Percentiles rank a stretch among this genome's conserved stretches.
These are phyloP conservation scores for Rosellinia necatrix DNA, from an alignment of 2,329 filamentous ascomycete genomes.

Conservation along the genomic window DNA sequence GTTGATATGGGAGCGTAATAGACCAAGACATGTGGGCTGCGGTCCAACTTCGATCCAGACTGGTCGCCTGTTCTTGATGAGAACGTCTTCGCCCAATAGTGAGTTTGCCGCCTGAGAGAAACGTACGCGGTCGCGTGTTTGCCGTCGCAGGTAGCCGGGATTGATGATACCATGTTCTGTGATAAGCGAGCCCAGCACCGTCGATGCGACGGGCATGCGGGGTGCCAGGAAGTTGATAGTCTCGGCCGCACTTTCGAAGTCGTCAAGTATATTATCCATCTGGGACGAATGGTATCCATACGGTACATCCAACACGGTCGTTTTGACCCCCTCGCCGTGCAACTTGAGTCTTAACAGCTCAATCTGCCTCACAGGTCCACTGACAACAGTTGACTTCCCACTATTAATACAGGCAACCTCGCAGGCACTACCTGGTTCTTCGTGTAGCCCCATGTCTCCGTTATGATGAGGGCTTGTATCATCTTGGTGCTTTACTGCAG, in stretches of 20 bases:
- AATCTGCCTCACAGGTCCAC: conserved; percentile 8
- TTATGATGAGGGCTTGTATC: too few species aligned
- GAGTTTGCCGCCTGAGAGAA: conserved; percentile 4
- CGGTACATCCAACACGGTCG: conserved; percentile 3
- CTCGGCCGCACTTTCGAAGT: conserved; percentile 2
- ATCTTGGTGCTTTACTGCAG: background rate
- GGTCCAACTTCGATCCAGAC: conserved; percentile 24
- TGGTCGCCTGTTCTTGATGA: background rate
- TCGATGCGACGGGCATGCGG: conserved; percentile 16
- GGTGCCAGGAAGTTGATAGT: conserved; percentile 8
- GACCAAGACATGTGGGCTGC: background rate
- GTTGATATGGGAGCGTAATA: background rate
- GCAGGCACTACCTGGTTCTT: background rate
- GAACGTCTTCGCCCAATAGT: background rate
- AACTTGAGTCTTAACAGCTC: background rate
- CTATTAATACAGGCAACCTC: conserved; percentile 22
- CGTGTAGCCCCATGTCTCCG: too few species aligned
- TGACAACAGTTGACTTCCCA: conserved; percentile 14
- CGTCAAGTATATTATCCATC: conserved; percentile 19
- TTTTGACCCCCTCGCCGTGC: background rate
- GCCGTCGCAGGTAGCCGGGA: conserved; percentile 8
- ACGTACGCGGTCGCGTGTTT: conserved; percentile 12
- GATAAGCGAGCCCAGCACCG: background rate
- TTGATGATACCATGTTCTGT: background rate
- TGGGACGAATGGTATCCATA: conserved; percentile 24